These are phyloP conservation scores for Neonectria neomacrospora DNA, from an alignment of 2,329 filamentous ascomycete genomes.

Conservation along the genomic window DNA sequence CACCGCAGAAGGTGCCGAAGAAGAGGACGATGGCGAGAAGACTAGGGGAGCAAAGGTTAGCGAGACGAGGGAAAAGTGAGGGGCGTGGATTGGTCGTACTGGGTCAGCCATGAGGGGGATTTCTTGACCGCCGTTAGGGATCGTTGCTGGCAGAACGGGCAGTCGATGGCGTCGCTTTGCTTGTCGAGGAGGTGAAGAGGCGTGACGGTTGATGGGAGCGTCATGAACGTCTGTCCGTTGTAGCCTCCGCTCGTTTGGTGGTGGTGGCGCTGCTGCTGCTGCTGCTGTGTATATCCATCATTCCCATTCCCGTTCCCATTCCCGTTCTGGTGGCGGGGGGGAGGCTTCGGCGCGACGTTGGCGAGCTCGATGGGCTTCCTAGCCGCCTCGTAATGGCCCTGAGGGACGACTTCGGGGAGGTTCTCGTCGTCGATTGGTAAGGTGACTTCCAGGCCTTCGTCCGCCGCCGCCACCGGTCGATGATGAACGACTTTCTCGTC, in stretches of 20 bases:
- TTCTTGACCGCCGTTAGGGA: constrained; percentile 38
- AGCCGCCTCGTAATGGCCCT: neutral
- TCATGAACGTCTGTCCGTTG: constrained; percentile 17
- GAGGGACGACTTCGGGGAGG: constrained; percentile 41
- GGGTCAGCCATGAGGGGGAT: constrained; percentile 36
- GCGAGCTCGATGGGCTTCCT: constrained; percentile 3
- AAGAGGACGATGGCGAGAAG: constrained; percentile 34
- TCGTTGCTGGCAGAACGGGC: constrained; percentile 42
- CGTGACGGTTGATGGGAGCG: constrained; percentile 36
- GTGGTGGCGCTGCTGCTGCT: neutral
- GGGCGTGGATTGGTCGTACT: constrained; percentile 31
- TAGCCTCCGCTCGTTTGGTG: neutral
- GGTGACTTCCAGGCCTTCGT: constrained; percentile 20
- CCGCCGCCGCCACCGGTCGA: constrained; percentile 9
- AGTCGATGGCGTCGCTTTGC: constrained; percentile 41
- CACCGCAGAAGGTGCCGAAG: constrained; percentile 40
- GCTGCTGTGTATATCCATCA: neutral
- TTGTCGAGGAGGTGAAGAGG: constrained; percentile 41
- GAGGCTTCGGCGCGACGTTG: neutral
- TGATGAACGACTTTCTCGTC: constrained; percentile 39
- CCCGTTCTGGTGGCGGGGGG: neutral
- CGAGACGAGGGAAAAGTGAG: rapidly evolving
- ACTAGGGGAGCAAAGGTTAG: neutral
- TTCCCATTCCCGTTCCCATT: neutral
- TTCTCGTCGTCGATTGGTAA: constrained; percentile 33